These are phyloP conservation scores for Corylus avellana DNA, from an alignment of 306 rosid genomes.

Conservation along the genomic window DNA sequence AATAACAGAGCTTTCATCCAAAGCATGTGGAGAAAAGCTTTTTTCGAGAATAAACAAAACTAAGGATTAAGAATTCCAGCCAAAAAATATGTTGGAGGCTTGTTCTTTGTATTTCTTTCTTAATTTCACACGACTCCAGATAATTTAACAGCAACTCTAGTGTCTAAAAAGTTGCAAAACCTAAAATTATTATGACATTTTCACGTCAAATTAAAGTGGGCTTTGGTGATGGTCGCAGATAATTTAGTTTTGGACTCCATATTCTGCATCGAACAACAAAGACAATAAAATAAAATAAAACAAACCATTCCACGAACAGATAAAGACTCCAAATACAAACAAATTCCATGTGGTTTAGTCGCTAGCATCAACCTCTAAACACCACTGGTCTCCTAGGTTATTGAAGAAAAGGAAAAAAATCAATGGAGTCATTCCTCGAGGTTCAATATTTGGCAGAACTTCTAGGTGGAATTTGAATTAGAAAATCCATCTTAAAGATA, in stretches of 20 bases:
- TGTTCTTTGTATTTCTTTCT: constrained; percentile 1
- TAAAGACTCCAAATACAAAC: too few relatives aligned
- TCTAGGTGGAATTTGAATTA: too few relatives aligned
- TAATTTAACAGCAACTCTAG: neutral
- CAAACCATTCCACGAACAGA: too few relatives aligned
- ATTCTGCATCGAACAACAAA: neutral
- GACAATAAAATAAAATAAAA: too few relatives aligned
- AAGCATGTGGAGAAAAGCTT: neutral
- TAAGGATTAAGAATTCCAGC: neutral
- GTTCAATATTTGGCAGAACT: too few relatives aligned
- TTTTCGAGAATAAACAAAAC: constrained; percentile 2
- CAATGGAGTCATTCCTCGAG: too few relatives aligned
- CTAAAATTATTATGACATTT: neutral
- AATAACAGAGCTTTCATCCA: neutral
- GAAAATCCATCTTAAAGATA: too few relatives aligned
- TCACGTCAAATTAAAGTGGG: neutral
- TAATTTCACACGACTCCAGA: neutral
- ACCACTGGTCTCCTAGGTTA: too few relatives aligned
- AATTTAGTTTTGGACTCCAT: neutral
- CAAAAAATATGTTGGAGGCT: constrained; percentile 3
- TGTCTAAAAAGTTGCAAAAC: neutral
- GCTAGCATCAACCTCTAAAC: too few relatives aligned
- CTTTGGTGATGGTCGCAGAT: neutral
- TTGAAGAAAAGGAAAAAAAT: too few relatives aligned
- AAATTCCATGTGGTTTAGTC: too few relatives aligned